Percentiles rank a stretch among this genome's conserved stretches.
These are phyloP conservation scores for Raphidocelis subcapitata DNA, from an alignment of 139 green algal genomes.

Conservation along the genomic window DNA sequence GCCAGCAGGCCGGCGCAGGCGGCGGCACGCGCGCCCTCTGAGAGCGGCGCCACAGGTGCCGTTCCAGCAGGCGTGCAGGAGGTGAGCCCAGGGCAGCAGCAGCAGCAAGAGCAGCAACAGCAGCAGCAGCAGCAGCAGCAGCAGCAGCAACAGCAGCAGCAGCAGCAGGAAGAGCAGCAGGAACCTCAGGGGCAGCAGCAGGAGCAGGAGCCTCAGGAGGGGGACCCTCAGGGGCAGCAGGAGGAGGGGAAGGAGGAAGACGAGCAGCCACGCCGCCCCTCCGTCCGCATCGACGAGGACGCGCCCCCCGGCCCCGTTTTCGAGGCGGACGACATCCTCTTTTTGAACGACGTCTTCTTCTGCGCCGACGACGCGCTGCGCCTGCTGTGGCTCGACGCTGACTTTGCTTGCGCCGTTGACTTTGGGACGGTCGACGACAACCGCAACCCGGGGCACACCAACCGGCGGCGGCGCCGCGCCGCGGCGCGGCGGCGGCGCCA, in stretches of 20 bases:
- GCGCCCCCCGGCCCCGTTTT: background rate
- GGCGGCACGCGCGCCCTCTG: too few species aligned
- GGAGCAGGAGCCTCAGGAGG: slow-evolving; percentile 5
- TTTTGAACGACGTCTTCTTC: slow-evolving; percentile 69
- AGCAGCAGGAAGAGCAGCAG: background rate
- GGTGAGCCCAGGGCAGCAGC: too few species aligned
- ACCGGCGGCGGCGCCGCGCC: too few species aligned
- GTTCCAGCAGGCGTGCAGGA: too few species aligned
- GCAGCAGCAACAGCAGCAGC: background rate
- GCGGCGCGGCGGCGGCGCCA: too few species aligned
- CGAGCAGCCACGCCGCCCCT: background rate
- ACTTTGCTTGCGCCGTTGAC: slow-evolving; percentile 63
- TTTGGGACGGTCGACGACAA: slow-evolving; percentile 20
- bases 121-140: slow-evolving; percentile 8
- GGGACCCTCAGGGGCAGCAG: background rate
- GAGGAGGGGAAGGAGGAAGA: background rate
- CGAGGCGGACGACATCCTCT: slow-evolving; percentile 40
- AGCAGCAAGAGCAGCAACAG: background rate
- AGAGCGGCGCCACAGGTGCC: too few species aligned
- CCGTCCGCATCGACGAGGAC: background rate
- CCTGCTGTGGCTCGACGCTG: slow-evolving; percentile 30
- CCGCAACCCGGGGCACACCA: too few species aligned
- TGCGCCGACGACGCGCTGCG: slow-evolving; percentile 47
- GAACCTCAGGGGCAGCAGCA: background rate
- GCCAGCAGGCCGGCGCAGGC: too few species aligned